A percentile compares a stretch with the other conserved stretches of the same genome.
Conservation (phyloP, 352 stramenopile genomes). For the Phytophthora kernoviae region DNA sequence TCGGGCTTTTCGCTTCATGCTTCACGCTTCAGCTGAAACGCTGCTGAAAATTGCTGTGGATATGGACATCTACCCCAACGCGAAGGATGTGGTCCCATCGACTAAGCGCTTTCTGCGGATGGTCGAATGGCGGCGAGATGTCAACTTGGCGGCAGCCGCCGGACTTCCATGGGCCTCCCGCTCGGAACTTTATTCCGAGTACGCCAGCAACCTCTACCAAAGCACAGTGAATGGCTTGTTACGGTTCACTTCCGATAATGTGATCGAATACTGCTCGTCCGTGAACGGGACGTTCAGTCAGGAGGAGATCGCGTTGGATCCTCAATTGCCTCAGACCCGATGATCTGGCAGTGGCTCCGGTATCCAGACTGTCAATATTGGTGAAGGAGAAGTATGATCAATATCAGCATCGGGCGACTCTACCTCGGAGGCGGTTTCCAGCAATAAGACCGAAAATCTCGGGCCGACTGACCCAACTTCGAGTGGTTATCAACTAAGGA, state of each 20-base stretch:
- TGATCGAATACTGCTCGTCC: conserved; percentile 38
- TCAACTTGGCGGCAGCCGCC: conserved; percentile 42
- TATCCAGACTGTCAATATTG: neutral
- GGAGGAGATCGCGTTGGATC: conserved; percentile 13
- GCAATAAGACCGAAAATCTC: too few species aligned
- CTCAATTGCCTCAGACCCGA: conserved; percentile 11
- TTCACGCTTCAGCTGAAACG: conserved; percentile 50
- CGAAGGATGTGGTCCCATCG: conserved; percentile 18
- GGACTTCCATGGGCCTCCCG: conserved; percentile 44
- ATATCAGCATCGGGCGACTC: neutral
- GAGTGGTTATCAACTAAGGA: too few species aligned
- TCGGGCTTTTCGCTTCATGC: conserved; percentile 41
- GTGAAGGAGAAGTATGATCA: conserved; percentile 1
- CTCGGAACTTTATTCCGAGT: conserved; percentile 51
- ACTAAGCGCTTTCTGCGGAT: conserved; percentile 48
- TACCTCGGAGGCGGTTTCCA: neutral
- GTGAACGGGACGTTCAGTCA: conserved; percentile 24
- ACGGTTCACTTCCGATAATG: conserved; percentile 39
- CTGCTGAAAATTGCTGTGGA: conserved; percentile 59
- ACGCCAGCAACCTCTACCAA: conserved; percentile 40
- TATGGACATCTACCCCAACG: conserved; percentile 20
- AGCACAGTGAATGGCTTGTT: conserved; percentile 46
- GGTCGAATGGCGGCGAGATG: conserved; percentile 48
- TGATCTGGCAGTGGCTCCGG: conserved; percentile 6
- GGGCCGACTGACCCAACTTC: too few species aligned